Conservation (phyloP, 345 rosid species). For the Acer campestre region DNA sequence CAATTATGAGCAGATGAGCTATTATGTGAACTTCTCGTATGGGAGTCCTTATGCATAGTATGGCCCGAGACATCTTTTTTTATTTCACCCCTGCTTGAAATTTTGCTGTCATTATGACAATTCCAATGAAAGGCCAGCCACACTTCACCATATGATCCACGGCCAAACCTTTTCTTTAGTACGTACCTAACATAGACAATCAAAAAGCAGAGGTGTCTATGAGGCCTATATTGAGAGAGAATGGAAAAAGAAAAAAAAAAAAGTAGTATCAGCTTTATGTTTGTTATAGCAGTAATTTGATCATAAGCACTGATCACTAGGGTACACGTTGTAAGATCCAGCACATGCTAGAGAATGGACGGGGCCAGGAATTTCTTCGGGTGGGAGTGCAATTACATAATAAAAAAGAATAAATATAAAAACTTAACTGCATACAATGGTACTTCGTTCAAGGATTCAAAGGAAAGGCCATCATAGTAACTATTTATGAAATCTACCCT, state of each 20-base stretch:
- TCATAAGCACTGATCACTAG: neutral
- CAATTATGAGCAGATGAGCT: constrained; percentile 40
- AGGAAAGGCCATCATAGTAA: neutral
- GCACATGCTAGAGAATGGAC: neutral
- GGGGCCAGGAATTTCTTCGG: neutral
- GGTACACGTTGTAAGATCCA: too few relatives aligned
- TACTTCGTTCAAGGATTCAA: neutral
- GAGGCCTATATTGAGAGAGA: constrained; percentile 18
- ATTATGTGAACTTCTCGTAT: constrained; percentile 34
- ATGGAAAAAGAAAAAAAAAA: neutral
- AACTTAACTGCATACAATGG: neutral
- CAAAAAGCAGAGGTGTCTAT: constrained; percentile 20
- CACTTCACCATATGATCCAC: constrained; percentile 93
- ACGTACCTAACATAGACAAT: constrained; percentile 54
- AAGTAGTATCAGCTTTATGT: neutral
- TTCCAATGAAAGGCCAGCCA: constrained; percentile 93
- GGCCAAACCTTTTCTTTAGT: constrained; percentile 85
- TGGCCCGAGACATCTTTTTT: constrained; percentile 40
- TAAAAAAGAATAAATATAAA: too few relatives aligned
- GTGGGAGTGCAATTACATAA: neutral
- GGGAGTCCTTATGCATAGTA: constrained; percentile 29
- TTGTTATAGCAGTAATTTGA: neutral
- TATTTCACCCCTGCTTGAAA: constrained; percentile 45
- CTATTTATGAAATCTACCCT: neutral
- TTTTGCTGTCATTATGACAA: constrained; percentile 53